A percentile compares a stretch with the other conserved stretches of the same genome.
Conservation (phyloP, 208 protist genomes). For the Trypanosoma rangeli region DNA sequence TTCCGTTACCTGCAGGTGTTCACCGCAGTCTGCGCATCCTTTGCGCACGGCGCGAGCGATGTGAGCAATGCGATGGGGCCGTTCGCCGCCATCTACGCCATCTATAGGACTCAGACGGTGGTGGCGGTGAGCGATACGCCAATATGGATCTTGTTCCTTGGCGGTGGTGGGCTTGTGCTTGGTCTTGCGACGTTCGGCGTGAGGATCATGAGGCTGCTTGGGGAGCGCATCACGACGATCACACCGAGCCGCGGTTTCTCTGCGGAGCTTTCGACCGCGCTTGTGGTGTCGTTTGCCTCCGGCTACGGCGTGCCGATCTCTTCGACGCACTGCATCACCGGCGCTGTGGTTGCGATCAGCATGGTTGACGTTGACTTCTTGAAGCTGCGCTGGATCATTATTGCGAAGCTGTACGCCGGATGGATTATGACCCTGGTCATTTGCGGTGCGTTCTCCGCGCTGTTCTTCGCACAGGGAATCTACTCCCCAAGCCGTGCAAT, state of each 20-base stretch:
- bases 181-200: slow-evolving; percentile 77
- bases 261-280: slow-evolving; percentile 71
- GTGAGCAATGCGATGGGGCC: slow-evolving; percentile 86
- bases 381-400: slow-evolving; percentile 69
- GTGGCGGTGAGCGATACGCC: slow-evolving; percentile 36
- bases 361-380: slow-evolving; percentile 70
- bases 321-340: slow-evolving; percentile 91
- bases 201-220: slow-evolving; percentile 67
- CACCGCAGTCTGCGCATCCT: slow-evolving; percentile 80
- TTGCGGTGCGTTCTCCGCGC: slow-evolving; percentile 59
- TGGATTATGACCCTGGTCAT: slow-evolving; percentile 68
- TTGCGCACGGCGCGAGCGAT: slow-evolving; percentile 86
- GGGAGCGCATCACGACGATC: slow-evolving; percentile 75
- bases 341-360: slow-evolving; percentile 81
- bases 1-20: slow-evolving; percentile 85
- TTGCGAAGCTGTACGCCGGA: slow-evolving; percentile 74
- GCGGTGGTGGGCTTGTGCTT: slow-evolving; percentile 66
- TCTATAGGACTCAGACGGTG: slow-evolving; percentile 57
- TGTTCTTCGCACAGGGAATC: slow-evolving; percentile 77
- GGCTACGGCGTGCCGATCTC: slow-evolving; percentile 80
- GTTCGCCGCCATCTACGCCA: slow-evolving; percentile 66
- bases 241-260: slow-evolving; percentile 74
- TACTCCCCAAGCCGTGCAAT: slow-evolving; percentile 40
- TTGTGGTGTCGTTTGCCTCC: slow-evolving; percentile 80
- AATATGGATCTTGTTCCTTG: slow-evolving; percentile 72